Evolutionary conservation across 106 monocot genomes (phyloP), one percentile per base, ranked within the genome.

Genomic region (Dioscorea zingiberensis): DNA sequence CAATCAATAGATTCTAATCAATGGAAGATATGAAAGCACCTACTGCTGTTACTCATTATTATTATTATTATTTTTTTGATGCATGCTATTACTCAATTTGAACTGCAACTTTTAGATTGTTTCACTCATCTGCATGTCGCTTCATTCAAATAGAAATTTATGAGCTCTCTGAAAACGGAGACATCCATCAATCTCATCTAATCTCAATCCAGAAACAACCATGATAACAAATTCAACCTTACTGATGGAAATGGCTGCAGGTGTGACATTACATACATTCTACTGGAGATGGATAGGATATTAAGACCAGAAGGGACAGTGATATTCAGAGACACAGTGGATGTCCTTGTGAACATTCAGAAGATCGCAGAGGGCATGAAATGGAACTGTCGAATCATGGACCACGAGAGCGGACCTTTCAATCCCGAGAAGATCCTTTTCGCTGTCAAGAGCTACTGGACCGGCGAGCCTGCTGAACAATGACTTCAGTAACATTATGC

Each of bases 201-300:
- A 38, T 38, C 38, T 38, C 10, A 38, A 38, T 38, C 38, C 10
- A 38, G 9, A 38, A 38, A 38, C 38, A 38, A 38, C 4, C 4
- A 10, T 51, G 51, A n/a, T n/a, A n/a, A n/a, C n/a, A n/a, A 19
- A 51, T 19, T 51, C 18, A 15, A 51, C 19, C 7, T 51, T 19
- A 16, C 19, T 51, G 51, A 19, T 51, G 51, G 10, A 56, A 56
- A 0, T 56, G 56, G 4, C 3, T 56, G 56, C 56, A 56, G 56
- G 56, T 56, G 56, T 56, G 32, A 60, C 60, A 56, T 56, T 21
- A 24, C 56, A 56, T 56, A 56, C 56, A 56, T 56, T 21, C 56
- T 56, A 19, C 22, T 56, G 56, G 56, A 56, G 56, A 56, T 56
- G 56, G 56, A 56, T 56, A 56, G 56, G 23, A 56, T 56, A 21